phyloP scores from a whole-genome alignment of 768 basidiomycete species.

The Clavaria fumosa region DNA sequence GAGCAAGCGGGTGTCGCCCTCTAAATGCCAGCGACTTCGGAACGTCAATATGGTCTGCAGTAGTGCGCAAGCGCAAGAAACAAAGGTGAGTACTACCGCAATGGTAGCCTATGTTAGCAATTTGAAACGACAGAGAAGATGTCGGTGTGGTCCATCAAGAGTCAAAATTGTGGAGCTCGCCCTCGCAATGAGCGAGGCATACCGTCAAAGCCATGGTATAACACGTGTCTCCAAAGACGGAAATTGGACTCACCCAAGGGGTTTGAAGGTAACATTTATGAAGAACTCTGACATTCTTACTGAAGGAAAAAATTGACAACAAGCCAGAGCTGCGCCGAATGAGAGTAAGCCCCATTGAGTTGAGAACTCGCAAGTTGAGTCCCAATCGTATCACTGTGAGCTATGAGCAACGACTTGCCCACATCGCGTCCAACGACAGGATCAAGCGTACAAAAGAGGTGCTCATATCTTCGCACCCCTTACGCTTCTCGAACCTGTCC shows the following conservation, averaged over 20 bases:
- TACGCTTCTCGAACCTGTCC: constrained; percentile 27
- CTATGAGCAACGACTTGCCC: constrained; percentile 64
- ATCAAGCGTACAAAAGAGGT: constrained; percentile 32
- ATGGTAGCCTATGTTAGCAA: not conserved
- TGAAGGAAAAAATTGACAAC: constrained; percentile 35
- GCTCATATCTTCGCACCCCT: constrained; percentile 72
- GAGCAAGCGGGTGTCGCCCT: not conserved
- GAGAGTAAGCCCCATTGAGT: constrained; percentile 93
- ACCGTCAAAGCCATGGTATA: too few relatives aligned
- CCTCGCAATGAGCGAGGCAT: too few relatives aligned
- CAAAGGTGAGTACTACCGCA: constrained; percentile 10
- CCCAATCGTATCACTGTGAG: constrained; percentile 84
- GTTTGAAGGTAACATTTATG: not conserved
- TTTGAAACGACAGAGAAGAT: too few relatives aligned
- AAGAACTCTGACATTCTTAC: constrained; percentile 37
- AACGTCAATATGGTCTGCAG: too few relatives aligned
- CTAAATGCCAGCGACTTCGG: not conserved
- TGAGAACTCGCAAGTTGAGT: constrained; percentile 35
- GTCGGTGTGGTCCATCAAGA: too few relatives aligned
- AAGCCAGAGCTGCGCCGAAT: constrained; percentile 35
- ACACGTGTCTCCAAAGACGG: too few relatives aligned
- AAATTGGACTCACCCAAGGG: too few relatives aligned
- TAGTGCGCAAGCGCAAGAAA: too few relatives aligned
- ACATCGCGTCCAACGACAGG: constrained; percentile 19
- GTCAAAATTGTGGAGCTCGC: too few relatives aligned